Conservation (phyloP, 1,284 basidiomycete species). For the Melampsora americana region DNA sequence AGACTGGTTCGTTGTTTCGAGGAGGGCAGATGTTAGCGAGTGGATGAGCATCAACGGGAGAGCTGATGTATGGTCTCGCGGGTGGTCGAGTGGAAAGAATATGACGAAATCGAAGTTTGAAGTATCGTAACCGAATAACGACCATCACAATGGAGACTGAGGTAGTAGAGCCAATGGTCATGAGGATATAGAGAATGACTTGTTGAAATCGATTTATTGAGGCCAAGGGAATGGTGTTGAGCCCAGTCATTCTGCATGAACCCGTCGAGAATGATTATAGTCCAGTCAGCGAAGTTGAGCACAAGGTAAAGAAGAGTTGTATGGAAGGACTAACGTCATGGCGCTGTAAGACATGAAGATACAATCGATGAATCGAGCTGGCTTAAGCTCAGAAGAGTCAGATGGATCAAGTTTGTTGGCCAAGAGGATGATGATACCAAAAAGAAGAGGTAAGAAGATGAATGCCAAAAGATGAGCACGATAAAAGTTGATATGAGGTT, state of each 20-base stretch:
- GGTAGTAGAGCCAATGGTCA: constrained; percentile 53
- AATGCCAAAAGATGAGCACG: constrained; percentile 34
- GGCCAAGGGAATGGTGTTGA: constrained; percentile 51
- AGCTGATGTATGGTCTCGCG: neutral
- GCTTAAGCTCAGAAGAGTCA: constrained; percentile 10
- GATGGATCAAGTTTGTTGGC: neutral
- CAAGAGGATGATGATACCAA: constrained; percentile 24
- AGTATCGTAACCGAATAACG: constrained; percentile 52
- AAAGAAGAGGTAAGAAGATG: constrained; percentile 32
- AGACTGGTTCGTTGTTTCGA: neutral
- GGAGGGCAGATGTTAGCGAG: neutral
- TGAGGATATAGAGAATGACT: constrained; percentile 53
- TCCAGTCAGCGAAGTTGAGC: neutral
- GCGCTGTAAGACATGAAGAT: constrained; percentile 52
- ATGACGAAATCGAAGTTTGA: constrained; percentile 49
- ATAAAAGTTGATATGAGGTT: constrained; percentile 44
- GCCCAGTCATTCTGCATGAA: constrained; percentile 50
- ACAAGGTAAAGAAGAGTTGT: neutral
- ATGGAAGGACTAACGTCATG: constrained; percentile 48
- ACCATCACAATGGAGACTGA: constrained; percentile 53
- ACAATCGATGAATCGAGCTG: constrained; percentile 52
- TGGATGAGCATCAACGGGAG: neutral
- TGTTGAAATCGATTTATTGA: constrained; percentile 52
- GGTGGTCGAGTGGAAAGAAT: constrained; percentile 33
- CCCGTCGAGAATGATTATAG: neutral